These are phyloP conservation scores for Euphorbia celastroides DNA, from an alignment of 441 rosid genomes.

Conservation along the genomic window DNA sequence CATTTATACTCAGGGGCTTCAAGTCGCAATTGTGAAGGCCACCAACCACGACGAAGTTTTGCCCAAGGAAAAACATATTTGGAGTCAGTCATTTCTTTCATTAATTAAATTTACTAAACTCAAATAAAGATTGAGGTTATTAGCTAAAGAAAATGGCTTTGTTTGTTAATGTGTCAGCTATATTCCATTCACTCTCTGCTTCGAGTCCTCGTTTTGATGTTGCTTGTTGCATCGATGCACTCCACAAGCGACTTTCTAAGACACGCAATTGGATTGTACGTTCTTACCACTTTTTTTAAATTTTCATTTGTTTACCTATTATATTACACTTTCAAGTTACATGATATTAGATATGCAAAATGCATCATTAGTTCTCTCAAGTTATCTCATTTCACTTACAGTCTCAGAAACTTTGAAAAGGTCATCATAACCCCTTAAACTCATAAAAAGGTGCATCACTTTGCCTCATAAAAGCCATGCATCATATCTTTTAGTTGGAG, in stretches of 20 bases:
- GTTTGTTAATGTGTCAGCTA: slow-evolving; percentile 35
- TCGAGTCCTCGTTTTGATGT: slow-evolving; percentile 30
- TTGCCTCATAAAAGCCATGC: too few relatives aligned
- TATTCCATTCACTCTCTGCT: slow-evolving; percentile 29
- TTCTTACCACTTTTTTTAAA: background rate
- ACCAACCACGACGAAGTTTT: slow-evolving; percentile 40
- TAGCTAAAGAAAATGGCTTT: too few relatives aligned
- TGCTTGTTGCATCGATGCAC: slow-evolving; percentile 30
- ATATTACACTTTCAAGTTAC: background rate
- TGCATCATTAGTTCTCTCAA: too few relatives aligned
- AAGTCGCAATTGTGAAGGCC: slow-evolving; percentile 50
- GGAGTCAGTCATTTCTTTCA: slow-evolving; percentile 28
- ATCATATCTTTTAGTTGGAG: too few relatives aligned
- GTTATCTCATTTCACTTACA: too few relatives aligned
- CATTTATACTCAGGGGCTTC: slow-evolving; percentile 33
- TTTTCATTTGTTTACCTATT: background rate
- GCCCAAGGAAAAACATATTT: too few relatives aligned
- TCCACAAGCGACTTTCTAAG: slow-evolving; percentile 37
- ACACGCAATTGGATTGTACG: slow-evolving; percentile 42
- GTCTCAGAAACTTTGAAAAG: too few relatives aligned
- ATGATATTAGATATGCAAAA: too few relatives aligned
- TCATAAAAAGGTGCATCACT: too few relatives aligned
- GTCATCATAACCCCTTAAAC: too few relatives aligned
- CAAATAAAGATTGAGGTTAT: too few relatives aligned
- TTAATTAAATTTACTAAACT: too few relatives aligned